phyloP scores from a whole-genome alignment of 2,329 filamentous ascomycete species.

The Fonsecaea erecta region DNA sequence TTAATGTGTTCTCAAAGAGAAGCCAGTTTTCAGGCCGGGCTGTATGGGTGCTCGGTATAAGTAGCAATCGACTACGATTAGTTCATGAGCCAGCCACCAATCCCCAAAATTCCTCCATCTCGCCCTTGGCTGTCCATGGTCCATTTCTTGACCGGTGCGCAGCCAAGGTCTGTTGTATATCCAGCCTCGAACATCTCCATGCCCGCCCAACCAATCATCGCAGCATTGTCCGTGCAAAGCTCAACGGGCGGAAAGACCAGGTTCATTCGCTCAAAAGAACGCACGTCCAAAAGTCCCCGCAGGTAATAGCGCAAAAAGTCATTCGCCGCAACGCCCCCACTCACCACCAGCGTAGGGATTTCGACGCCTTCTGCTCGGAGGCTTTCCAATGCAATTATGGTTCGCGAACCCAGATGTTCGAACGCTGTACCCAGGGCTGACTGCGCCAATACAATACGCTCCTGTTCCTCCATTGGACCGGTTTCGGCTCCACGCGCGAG shows the following conservation, averaged over 20 bases:
- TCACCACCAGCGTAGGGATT: conserved; percentile 73
- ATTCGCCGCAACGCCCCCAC: conserved; percentile 90
- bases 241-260: conserved; percentile 75
- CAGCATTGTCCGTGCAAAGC: conserved; percentile 92
- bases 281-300: conserved; percentile 64
- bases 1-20: too few species aligned
- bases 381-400: conserved; percentile 69
- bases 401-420: conserved; percentile 79
- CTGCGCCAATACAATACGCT: conserved; percentile 71
- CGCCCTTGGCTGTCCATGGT: conserved; percentile 66
- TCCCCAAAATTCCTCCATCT: conserved; percentile 71
- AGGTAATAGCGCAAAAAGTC: conserved; percentile 73
- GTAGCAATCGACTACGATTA: not conserved
- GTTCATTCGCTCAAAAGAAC: conserved; percentile 65
- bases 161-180: conserved; percentile 66
- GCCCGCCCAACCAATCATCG: conserved; percentile 95
- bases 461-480: conserved; percentile 48
- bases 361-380: conserved; percentile 39
- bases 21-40: too few species aligned
- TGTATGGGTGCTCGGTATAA: too few species aligned
- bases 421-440: conserved; percentile 81
- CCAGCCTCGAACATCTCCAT: conserved; percentile 89
- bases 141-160: conserved; percentile 71
- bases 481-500: conserved; percentile 42
- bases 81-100: conserved; percentile 53